Base-by-base conservation (phyloP, 2,329 filamentous ascomycete species). In the Apiospora arundinis region DNA sequence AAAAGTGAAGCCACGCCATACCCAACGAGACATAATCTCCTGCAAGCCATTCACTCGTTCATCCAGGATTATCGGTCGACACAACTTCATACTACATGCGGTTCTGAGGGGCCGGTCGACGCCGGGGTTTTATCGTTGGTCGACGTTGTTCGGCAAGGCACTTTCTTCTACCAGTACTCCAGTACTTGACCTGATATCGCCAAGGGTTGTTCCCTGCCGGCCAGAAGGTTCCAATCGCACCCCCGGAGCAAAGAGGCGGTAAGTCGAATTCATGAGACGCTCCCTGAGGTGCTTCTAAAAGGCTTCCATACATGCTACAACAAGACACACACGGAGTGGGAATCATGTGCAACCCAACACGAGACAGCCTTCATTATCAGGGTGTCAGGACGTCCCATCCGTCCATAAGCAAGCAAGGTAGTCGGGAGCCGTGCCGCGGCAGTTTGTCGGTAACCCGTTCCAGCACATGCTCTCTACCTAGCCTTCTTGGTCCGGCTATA, bases 1-100 rank as follows among this genome's bases (percentile, higher is more conserved):
- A 42, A 56, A 25, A 67, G 0, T 46, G 65, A 69, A 52, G 46
- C 67, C 45, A 69, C 67, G 23, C 46, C 71, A 71, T 71, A 40
- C 71, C 69, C 37, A 71, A 69, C 66, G 18, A 69, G 69, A 70
- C 37, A 32, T 72, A 71, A 60, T n/a, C 44, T 63, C 37, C 67
- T 72, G 71, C 71, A 72, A 69, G 67, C 67, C 44, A 69, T 49
- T 56, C 21, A 42, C 67, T 69, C 9, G 48, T 25, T 25, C 18
- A 23, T 21, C 46, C 11, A 46, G 32, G 45, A 37, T 49, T 37
- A n/a, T 68, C 66, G 46, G 44, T 48, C n/a, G 44, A 48, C 56
- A 40, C 56, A 60, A 63, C 32, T 40, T 37, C 56, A 63, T 63
- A 37, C 56, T 63, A 63, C 56, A 40, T 63, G n/a, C 37, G 9